Base-by-base conservation (phyloP, 2,329 filamentous ascomycete species). In the Phoma sp. region DNA sequence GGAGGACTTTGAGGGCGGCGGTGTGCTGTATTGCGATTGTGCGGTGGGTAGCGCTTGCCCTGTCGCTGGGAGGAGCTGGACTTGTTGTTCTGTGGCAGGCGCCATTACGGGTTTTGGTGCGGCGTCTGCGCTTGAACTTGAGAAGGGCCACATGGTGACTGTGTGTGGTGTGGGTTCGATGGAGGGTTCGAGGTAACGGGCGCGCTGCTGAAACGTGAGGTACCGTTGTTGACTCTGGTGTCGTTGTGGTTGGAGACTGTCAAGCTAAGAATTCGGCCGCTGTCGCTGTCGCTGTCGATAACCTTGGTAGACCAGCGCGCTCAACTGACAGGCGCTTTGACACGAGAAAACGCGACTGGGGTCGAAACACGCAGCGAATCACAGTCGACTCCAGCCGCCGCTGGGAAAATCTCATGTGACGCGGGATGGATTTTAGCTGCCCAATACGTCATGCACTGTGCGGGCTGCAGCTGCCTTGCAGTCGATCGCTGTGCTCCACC, bases 401-500 rank as follows among this genome's bases (percentile, higher is more conserved):
- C 48, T 36, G 51, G 32, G 24, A 4, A 15, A 32, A 40, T 47
- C 62, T 59, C 67, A 68, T 60, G 62, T 68, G 64, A 66, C 60
- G 53, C 60, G 62, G 60, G 47, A 58, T 55, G 39, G 58, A 60
- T 56, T 38, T 56, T 59, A 39, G 64, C 56, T 54, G 50, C 46
- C 39, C 47, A 12, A 60, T 69, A 75, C 72, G 72, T 75, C 72
- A 75, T 73, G 69, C 66, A 72, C 60, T 43, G 55, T 58, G 61
- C 60, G 61, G 52, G 52, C 53, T 65, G 65, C 61, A 62, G 61
- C 65, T 74, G 67, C 70, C 68, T 72, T 69, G 70, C 63, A 62
- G 56, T 13, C 62, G 63, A 73, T 74, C 67, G 41, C 60, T 63
- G 45, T 49, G 45, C 58, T 53, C 58, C 58, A 63, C 59, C 43